Evolutionary conservation across 2,329 filamentous ascomycete genomes (phyloP).

Genomic region (Helotiales sp.): DNA sequence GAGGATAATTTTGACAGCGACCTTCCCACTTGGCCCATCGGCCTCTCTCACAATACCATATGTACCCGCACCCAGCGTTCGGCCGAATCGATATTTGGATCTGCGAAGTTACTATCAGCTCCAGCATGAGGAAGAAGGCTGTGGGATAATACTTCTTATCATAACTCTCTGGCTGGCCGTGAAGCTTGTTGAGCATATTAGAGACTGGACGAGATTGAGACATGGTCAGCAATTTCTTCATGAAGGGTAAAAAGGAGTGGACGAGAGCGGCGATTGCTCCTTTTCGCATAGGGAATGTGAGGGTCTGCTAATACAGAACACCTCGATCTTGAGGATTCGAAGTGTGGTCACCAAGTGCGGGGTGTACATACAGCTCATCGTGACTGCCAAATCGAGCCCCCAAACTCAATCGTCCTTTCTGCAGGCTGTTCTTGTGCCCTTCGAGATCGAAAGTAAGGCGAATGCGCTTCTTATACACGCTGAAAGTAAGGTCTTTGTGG

Average conservation of each 20-base stretch:
- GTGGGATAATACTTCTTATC: slow-evolving; percentile 81
- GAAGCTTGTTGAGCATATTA: slow-evolving; percentile 91
- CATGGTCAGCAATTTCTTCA: slow-evolving; percentile 12
- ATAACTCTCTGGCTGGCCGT: slow-evolving; percentile 96
- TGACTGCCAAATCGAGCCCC: slow-evolving; percentile 23
- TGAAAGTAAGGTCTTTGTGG: neutral
- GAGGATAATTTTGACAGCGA: slow-evolving; percentile 97
- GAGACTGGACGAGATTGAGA: slow-evolving; percentile 56
- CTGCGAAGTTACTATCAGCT: slow-evolving; percentile 44
- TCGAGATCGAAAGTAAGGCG: neutral
- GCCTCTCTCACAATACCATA: slow-evolving; percentile 98
- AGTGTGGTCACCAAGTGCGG: slow-evolving; percentile 8
- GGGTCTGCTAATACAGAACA: slow-evolving; percentile 13
- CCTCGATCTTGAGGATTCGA: neutral
- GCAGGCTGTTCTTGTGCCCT: neutral
- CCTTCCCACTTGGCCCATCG: slow-evolving; percentile 79
- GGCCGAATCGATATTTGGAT: slow-evolving; percentile 86
- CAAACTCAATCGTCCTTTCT: slow-evolving; percentile 10
- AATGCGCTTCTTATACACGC: neutral
- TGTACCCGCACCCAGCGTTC: slow-evolving; percentile 91
- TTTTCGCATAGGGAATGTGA: neutral
- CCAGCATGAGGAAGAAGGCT: slow-evolving; percentile 8
- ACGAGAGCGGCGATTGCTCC: slow-evolving; percentile 1
- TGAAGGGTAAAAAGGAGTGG: slow-evolving; percentile 4
- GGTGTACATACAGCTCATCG: slow-evolving; percentile 36